Evolutionary conservation across 2,329 filamentous ascomycete species (phyloP).

Genomic region (Penicillium sp.): DNA sequence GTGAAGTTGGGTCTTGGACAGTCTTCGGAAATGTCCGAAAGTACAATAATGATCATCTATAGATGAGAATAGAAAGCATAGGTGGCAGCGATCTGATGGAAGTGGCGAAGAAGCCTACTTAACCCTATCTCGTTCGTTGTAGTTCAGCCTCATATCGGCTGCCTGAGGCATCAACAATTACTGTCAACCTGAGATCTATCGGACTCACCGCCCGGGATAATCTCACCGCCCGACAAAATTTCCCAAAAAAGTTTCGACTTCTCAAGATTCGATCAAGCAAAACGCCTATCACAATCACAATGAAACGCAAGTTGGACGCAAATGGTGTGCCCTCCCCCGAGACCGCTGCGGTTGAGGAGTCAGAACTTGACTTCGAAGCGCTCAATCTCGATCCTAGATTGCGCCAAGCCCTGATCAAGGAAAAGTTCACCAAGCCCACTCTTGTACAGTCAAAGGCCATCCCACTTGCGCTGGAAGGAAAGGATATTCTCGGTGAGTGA

Average conservation of each 20-base stretch:
- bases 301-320: constrained; percentile 51
- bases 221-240: constrained; percentile 38
- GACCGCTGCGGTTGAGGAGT: constrained; percentile 24
- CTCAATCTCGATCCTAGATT: constrained; percentile 80
- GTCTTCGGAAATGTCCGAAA: no score
- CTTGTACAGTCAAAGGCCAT: constrained; percentile 83
- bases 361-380: constrained; percentile 62
- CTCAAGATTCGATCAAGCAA: constrained; percentile 9
- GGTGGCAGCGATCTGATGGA: no score
- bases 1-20: no score
- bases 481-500: constrained; percentile 67
- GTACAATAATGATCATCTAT: no score
- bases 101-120: no score
- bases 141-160: no score
- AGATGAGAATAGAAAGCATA: no score
- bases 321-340: constrained; percentile 46
- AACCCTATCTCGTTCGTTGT: no score
- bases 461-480: constrained; percentile 78
- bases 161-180: constrained; percentile 5
- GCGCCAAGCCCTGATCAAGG: constrained; percentile 77
- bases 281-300: constrained; percentile 26
- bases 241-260: constrained; percentile 21
- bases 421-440: constrained; percentile 83
- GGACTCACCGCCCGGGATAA: constrained; percentile 27
- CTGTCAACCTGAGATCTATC: background rate